Conservation (phyloP, 108 stramenopile species). For the Stephanodiscus triporus region DNA sequence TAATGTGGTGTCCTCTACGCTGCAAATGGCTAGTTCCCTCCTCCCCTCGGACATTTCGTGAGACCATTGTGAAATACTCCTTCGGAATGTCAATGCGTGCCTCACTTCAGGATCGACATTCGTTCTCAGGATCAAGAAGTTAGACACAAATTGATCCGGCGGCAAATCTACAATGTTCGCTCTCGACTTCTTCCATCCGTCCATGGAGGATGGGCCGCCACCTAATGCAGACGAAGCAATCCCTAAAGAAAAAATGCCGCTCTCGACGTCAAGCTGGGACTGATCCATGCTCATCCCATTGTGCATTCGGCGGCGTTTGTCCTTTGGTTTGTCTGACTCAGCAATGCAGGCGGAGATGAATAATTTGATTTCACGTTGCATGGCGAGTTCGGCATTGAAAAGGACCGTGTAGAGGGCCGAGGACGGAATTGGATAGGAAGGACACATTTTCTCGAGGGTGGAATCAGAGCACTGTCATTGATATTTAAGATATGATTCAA, state of each 20-base stretch:
- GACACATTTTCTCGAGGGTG: constrained; percentile 32
- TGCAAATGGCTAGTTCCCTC: constrained; percentile 61
- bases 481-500: neutral
- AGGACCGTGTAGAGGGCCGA: constrained; percentile 65
- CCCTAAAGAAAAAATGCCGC: constrained; percentile 74
- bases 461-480: constrained; percentile 40
- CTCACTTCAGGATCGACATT: constrained; percentile 74
- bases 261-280: constrained; percentile 48
- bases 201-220: constrained; percentile 11
- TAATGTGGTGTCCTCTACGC: constrained; percentile 75
- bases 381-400: constrained; percentile 57
- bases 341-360: constrained; percentile 79
- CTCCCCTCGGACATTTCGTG: constrained; percentile 57
- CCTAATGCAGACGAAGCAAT: constrained; percentile 37
- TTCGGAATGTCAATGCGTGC: constrained; percentile 81
- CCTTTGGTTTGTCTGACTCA: constrained; percentile 51
- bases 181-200: constrained; percentile 32
- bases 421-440: constrained; percentile 50
- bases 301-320: constrained; percentile 29
- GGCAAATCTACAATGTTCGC: constrained; percentile 66
- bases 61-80: constrained; percentile 74
- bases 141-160: constrained; percentile 65
- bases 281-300: constrained; percentile 48
- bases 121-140: constrained; percentile 75
- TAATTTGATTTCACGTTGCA: constrained; percentile 79